Conservation (phyloP, 768 basidiomycete species). For the Tylopilus felleus region DNA sequence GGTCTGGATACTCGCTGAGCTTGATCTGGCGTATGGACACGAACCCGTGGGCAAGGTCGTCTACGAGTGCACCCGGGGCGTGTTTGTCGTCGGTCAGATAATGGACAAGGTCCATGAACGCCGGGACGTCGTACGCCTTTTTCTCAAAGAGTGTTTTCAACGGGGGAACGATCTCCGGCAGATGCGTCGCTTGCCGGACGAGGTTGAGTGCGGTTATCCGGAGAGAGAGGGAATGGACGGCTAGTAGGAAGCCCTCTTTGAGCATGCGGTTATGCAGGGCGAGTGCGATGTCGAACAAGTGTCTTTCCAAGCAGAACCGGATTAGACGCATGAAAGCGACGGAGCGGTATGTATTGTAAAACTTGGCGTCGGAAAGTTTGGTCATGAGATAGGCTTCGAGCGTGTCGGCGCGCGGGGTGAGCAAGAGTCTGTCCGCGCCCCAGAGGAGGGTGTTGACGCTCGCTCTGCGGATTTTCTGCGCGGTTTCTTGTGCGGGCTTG, state of each 20-base stretch:
- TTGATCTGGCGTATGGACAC: constrained; percentile 14
- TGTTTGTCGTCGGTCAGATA: constrained; percentile 18
- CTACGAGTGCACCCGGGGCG: constrained; percentile 14
- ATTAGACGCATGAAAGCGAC: constrained; percentile 39
- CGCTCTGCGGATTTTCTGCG: constrained; percentile 19
- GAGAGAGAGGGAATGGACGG: constrained; percentile 37
- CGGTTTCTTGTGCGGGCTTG: background rate
- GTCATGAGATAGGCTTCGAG: constrained; percentile 23
- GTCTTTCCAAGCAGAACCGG: constrained; percentile 38
- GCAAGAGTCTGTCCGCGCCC: constrained; percentile 26
- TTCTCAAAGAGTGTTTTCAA: constrained; percentile 17
- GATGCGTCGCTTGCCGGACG: constrained; percentile 2
- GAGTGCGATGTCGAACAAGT: constrained; percentile 37
- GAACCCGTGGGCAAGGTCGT: constrained; percentile 23
- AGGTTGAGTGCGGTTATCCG: constrained; percentile 39
- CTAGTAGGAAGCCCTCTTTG: constrained; percentile 36
- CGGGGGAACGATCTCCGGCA: background rate
- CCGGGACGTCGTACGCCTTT: constrained; percentile 15
- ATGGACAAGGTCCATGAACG: constrained; percentile 28
- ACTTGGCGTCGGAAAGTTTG: constrained; percentile 22
- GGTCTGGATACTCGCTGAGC: constrained; percentile 28
- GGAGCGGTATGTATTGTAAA: constrained; percentile 28
- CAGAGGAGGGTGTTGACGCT: constrained; percentile 27
- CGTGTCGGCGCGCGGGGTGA: constrained; percentile 17
- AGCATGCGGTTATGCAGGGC: constrained; percentile 42